Evolutionary conservation across 2,329 filamentous ascomycete species (phyloP).

Genomic region (Elsinoe batatas): DNA sequence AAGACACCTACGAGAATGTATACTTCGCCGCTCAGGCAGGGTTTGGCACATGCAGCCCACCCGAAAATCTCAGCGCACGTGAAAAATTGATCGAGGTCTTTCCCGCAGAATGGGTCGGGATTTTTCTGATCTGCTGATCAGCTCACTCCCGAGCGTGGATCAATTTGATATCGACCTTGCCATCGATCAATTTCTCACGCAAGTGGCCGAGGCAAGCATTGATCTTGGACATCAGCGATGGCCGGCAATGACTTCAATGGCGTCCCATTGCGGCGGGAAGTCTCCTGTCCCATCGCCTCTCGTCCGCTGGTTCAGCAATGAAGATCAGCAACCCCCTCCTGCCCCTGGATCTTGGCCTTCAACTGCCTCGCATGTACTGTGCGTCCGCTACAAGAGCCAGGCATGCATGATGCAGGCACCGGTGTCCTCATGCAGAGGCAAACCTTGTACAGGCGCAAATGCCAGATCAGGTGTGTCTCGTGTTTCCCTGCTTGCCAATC

Average conservation of each 20-base stretch:
- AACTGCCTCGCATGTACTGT: background rate
- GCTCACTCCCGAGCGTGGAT: background rate
- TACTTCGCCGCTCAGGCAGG: background rate
- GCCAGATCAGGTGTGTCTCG: too few species aligned
- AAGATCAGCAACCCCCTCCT: background rate
- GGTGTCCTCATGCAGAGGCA: background rate
- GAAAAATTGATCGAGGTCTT: constrained; percentile 4
- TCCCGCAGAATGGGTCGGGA: background rate
- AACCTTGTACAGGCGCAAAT: background rate
- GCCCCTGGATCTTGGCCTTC: background rate
- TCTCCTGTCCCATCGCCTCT: background rate
- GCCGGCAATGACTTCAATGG: background rate
- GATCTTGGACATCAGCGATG: background rate
- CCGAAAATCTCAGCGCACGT: constrained; percentile 1
- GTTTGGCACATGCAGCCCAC: background rate
- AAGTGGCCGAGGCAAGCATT: too few species aligned
- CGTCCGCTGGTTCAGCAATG: background rate
- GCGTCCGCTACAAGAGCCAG: background rate
- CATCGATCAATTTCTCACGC: too few species aligned
- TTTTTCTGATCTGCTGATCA: background rate
- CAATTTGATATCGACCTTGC: background rate
- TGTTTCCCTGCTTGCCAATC: background rate
- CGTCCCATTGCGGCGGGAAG: background rate
- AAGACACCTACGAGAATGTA: background rate
- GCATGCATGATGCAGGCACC: background rate